Evolutionary conservation across 164 flowering plant genomes (phyloP).

Genomic region (Aristolochia californica): DNA sequence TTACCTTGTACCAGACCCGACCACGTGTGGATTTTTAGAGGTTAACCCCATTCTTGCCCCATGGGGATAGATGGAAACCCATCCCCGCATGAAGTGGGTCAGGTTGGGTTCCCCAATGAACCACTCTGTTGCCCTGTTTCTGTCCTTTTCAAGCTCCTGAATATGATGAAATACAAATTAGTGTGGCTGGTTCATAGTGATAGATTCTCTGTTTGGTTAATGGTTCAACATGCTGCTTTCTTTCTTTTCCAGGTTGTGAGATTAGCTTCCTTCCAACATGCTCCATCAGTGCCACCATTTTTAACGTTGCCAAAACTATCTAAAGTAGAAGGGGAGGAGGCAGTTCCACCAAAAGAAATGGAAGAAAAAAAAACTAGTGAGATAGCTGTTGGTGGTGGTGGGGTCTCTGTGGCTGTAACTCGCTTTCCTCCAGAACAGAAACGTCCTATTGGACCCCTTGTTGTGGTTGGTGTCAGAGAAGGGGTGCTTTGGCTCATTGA

Average conservation of each 20-base stretch:
- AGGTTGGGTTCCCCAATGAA: no score
- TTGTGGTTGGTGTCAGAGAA: constrained; percentile 91
- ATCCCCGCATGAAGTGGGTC: no score
- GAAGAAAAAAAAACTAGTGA: constrained; percentile 76
- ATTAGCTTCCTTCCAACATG: constrained; percentile 93
- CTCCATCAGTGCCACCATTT: constrained; percentile 95
- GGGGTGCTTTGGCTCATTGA: constrained; percentile 98
- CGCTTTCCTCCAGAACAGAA: constrained; percentile 94
- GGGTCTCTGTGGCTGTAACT: constrained; percentile 92
- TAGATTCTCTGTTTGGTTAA: no score
- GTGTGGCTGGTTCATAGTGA: no score
- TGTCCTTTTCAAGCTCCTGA: no score
- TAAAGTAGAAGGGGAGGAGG: constrained; percentile 64
- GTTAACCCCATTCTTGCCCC: no score
- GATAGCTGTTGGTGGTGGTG: constrained; percentile 99
- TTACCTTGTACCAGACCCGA: no score
- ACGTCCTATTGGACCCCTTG: constrained; percentile 92
- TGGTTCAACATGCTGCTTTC: no score
- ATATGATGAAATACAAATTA: no score
- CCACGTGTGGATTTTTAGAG: no score
- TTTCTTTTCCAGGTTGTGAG: constrained; percentile 75
- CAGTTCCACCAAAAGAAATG: constrained; percentile 39
- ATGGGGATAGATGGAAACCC: no score
- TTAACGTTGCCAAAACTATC: constrained; percentile 70
- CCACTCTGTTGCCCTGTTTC: no score